Conservation (phyloP, 2,329 filamentous ascomycete species). For the Ceratocystiopsis brevicomis region DNA sequence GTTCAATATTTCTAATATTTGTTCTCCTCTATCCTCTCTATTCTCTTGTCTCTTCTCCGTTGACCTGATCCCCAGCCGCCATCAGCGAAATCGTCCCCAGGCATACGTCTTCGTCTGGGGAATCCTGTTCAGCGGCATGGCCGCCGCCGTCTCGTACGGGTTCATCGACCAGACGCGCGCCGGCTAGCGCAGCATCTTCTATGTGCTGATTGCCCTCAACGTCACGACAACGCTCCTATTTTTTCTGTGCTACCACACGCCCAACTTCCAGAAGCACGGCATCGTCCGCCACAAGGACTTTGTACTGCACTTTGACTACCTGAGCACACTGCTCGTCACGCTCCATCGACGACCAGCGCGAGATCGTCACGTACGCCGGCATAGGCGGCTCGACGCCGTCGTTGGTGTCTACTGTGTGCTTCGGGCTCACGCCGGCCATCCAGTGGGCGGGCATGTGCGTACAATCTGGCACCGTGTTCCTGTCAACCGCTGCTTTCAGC, state of each 20-base stretch:
- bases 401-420: too few species aligned
- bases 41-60: too few species aligned
- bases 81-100: constrained; percentile 1
- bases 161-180: background rate
- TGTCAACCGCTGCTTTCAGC: too few species aligned
- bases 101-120: background rate
- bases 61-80: background rate
- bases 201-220: background rate
- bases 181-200: constrained; percentile 1
- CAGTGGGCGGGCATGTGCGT: too few species aligned
- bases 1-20: too few species aligned
- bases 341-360: too few species aligned
- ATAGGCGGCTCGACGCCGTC: too few species aligned
- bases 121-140: background rate
- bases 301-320: background rate
- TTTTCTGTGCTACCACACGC: constrained; percentile 1
- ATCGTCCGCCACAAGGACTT: background rate
- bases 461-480: too few species aligned
- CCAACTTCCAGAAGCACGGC: constrained; percentile 1
- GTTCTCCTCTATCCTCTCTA: background rate
- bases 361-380: too few species aligned
- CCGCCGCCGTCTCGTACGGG: background rate
- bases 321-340: background rate
- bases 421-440: too few species aligned
- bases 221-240: constrained; percentile 2